Evolutionary conservation across 306 rosid species (phyloP).

Genomic region (Geum urbanum): DNA sequence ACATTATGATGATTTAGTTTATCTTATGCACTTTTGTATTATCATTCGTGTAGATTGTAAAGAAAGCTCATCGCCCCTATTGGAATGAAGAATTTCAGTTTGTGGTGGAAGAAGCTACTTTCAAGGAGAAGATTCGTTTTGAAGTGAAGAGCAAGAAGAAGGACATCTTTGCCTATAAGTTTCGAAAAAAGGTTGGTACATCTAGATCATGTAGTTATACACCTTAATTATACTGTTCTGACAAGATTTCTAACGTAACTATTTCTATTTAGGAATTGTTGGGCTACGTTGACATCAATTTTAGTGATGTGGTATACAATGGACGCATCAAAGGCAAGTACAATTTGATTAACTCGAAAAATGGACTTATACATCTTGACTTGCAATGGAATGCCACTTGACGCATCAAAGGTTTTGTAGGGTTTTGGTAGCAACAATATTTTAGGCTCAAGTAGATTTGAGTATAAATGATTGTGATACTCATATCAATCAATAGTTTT

Average conservation of each 20-base stretch:
- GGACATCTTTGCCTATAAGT: slow-evolving; percentile 2
- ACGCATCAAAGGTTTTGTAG: neutral
- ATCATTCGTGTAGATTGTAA: slow-evolving; percentile 4
- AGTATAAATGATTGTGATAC: neutral
- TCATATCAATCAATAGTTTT: neutral
- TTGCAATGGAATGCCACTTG: slow-evolving; percentile 23
- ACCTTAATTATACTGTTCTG: neutral
- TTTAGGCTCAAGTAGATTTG: too few relatives aligned
- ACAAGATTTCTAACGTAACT: neutral
- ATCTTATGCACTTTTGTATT: neutral
- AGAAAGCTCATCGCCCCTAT: slow-evolving; percentile 21
- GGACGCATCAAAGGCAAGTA: slow-evolving; percentile 29
- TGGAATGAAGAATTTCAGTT: slow-evolving; percentile 36
- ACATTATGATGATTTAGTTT: neutral
- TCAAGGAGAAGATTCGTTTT: slow-evolving; percentile 24
- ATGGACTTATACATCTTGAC: slow-evolving; percentile 27
- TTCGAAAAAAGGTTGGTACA: slow-evolving; percentile 3
- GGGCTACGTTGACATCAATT: slow-evolving; percentile 26
- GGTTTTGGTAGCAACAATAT: neutral
- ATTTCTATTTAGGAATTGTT: slow-evolving; percentile 11
- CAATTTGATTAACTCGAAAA: slow-evolving; percentile 28
- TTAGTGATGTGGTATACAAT: slow-evolving; percentile 26
- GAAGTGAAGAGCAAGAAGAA: slow-evolving; percentile 25
- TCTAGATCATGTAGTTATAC: neutral
- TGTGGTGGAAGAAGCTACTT: slow-evolving; percentile 27